Percentiles rank a stretch among this genome's conserved stretches.
phyloP scores from a whole-genome alignment of 495 filamentous ascomycete species.

The Trichocladium antarcticum region DNA sequence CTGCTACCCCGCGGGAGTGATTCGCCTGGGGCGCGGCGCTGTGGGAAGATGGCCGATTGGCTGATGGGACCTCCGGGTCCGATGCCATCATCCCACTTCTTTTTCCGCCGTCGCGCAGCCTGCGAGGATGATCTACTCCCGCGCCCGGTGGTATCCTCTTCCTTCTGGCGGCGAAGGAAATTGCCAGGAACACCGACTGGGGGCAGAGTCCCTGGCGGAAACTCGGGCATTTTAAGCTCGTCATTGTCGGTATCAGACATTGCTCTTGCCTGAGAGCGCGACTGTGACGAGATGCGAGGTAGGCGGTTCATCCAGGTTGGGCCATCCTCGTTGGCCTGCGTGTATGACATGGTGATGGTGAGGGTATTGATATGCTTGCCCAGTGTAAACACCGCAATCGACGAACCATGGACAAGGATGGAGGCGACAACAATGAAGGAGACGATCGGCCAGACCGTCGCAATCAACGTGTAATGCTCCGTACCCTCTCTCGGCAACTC shows the following conservation, averaged over 20 bases:
- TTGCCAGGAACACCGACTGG: slow-evolving; percentile 62
- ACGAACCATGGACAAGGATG: slow-evolving; percentile 93
- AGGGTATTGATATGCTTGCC: slow-evolving; percentile 98
- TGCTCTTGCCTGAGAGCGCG: slow-evolving; percentile 77
- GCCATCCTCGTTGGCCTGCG: slow-evolving; percentile 75
- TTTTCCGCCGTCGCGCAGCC: slow-evolving; percentile 52
- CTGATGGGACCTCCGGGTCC: slow-evolving; percentile 81
- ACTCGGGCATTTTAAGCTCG: slow-evolving; percentile 49
- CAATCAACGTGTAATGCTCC: slow-evolving; percentile 56
- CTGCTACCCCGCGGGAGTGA: slow-evolving; percentile 9
- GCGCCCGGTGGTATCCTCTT: slow-evolving; percentile 53
- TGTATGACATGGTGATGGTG: slow-evolving; percentile 91
- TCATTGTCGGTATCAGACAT: slow-evolving; percentile 43
- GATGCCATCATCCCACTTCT: slow-evolving; percentile 56
- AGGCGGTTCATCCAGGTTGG: slow-evolving; percentile 91
- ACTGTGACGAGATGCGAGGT: slow-evolving; percentile 76
- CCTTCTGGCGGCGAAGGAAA: slow-evolving; percentile 71
- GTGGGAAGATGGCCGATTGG: slow-evolving; percentile 80
- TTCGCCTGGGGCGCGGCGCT: slow-evolving; percentile 40
- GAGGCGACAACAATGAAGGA: slow-evolving; percentile 90
- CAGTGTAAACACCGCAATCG: slow-evolving; percentile 94
- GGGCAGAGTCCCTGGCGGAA: slow-evolving; percentile 68
- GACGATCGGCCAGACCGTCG: slow-evolving; percentile 90
- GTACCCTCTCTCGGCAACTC: slow-evolving; percentile 43
- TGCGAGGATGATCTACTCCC: slow-evolving; percentile 50